Conservation (phyloP, 2,329 filamentous ascomycete species). For the Macrophomina phaseolina region DNA sequence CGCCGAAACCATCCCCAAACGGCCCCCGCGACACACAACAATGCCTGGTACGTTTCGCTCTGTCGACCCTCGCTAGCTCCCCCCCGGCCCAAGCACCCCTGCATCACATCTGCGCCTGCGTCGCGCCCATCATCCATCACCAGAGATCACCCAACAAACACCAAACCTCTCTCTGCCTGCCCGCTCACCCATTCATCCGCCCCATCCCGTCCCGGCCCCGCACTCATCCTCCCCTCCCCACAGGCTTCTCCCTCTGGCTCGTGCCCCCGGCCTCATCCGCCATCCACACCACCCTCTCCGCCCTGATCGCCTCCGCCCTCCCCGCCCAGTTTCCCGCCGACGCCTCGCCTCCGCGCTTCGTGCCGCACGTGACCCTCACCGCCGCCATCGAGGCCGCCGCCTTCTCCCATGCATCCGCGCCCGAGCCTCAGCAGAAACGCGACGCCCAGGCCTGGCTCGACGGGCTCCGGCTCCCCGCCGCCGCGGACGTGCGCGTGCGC, state of each 20-base stretch:
- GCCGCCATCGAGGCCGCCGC: constrained; percentile 39
- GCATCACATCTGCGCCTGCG: constrained; percentile 1
- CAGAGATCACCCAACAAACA: constrained; percentile 9
- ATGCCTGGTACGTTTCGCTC: constrained; percentile 4
- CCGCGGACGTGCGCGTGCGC: constrained; percentile 33
- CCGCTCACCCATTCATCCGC: too few relatives aligned
- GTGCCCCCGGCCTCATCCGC: constrained; percentile 44
- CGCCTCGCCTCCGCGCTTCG: constrained; percentile 39
- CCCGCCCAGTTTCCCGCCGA: constrained; percentile 38
- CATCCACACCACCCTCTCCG: constrained; percentile 38
- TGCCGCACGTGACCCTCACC: constrained; percentile 51
- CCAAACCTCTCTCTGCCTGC: background rate
- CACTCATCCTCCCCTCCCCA: background rate
- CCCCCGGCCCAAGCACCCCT: background rate
- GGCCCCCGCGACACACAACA: background rate
- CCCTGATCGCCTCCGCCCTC: constrained; percentile 42
- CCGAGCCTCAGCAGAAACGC: constrained; percentile 21
- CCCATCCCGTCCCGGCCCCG: background rate
- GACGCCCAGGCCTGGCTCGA: constrained; percentile 48
- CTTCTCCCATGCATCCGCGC: constrained; percentile 28
- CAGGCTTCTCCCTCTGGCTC: constrained; percentile 52
- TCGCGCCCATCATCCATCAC: background rate
- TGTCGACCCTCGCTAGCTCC: background rate
- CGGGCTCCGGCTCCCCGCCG: constrained; percentile 30
- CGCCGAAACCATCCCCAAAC: background rate